phyloP scores from a whole-genome alignment of 257 asterid species.

The Rehmannia glutinosa region DNA sequence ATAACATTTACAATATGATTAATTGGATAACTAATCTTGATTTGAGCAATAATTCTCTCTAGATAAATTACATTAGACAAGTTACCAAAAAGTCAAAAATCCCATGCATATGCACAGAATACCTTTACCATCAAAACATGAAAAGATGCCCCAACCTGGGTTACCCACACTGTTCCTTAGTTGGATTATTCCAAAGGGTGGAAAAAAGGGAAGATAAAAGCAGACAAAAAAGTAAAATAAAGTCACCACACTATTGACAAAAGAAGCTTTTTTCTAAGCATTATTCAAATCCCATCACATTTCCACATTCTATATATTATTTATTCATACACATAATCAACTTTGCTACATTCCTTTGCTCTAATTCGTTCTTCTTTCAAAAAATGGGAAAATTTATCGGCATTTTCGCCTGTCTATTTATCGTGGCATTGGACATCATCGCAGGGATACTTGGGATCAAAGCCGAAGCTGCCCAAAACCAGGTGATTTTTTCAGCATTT shows the following conservation, averaged over 20 bases:
- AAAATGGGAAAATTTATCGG: slow-evolving; percentile 66
- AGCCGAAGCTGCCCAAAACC: slow-evolving; percentile 87
- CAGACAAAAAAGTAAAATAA: slow-evolving; percentile 35
- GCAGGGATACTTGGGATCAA: slow-evolving; percentile 84
- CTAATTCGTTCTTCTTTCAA: neutral
- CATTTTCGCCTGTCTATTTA: slow-evolving; percentile 60
- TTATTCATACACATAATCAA: slow-evolving; percentile 3
- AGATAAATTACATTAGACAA: neutral
- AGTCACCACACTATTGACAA: slow-evolving; percentile 52
- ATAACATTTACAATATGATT: too few relatives aligned
- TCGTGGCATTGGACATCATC: slow-evolving; percentile 59
- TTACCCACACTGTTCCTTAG: slow-evolving; percentile 32
- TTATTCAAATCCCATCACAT: slow-evolving; percentile 11
- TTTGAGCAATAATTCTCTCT: neutral
- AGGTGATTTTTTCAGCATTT: slow-evolving; percentile 32
- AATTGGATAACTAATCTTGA: too few relatives aligned
- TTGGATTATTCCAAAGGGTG: slow-evolving; percentile 40
- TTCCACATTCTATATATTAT: slow-evolving; percentile 1
- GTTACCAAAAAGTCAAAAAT: slow-evolving; percentile 27
- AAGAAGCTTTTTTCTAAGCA: slow-evolving; percentile 39
- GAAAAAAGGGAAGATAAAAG: slow-evolving; percentile 13
- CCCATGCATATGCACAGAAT: slow-evolving; percentile 26
- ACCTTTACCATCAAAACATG: slow-evolving; percentile 22
- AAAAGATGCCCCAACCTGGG: slow-evolving; percentile 29
- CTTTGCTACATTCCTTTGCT: neutral